phyloP scores from a whole-genome alignment of 139 green algal genomes.

The Chlorella sp. region DNA sequence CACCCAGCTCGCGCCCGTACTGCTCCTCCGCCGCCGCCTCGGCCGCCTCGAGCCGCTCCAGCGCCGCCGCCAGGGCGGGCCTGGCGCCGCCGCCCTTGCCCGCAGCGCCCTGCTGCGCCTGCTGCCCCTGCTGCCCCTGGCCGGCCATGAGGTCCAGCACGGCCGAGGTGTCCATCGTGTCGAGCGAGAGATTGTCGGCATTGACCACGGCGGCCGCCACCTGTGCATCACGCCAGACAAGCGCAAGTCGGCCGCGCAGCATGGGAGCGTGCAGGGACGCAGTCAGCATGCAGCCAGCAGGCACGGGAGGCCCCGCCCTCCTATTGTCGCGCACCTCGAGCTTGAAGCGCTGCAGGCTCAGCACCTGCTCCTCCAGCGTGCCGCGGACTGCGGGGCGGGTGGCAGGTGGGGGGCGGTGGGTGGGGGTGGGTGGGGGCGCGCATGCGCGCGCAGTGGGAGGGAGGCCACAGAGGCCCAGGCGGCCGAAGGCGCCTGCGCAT shows the following conservation, averaged over 20 bases:
- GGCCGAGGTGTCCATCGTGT: slow-evolving; percentile 78
- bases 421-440: not conserved
- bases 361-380: slow-evolving; percentile 79
- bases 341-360: slow-evolving; percentile 98
- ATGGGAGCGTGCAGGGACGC: too few species aligned
- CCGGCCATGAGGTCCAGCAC: slow-evolving; percentile 85
- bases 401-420: not conserved
- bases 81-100: not conserved
- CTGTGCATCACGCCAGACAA: too few species aligned
- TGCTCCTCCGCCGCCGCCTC: too few species aligned
- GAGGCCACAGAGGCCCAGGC: not conserved
- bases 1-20: too few species aligned
- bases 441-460: too few species aligned
- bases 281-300: too few species aligned
- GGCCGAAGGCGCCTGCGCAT: too few species aligned
- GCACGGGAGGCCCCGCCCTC: too few species aligned
- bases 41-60: too few species aligned
- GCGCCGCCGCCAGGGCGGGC: too few species aligned
- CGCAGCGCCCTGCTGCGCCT: slow-evolving; percentile 13
- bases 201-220: slow-evolving; percentile 80
- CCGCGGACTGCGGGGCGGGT: slow-evolving; percentile 39
- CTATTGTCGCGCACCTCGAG: too few species aligned
- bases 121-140: slow-evolving; percentile 17
- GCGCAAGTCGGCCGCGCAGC: too few species aligned
- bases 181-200: slow-evolving; percentile 71